Conservation (phyloP, 2,329 filamentous ascomycete species). For the Colletotrichum costaricense region DNA sequence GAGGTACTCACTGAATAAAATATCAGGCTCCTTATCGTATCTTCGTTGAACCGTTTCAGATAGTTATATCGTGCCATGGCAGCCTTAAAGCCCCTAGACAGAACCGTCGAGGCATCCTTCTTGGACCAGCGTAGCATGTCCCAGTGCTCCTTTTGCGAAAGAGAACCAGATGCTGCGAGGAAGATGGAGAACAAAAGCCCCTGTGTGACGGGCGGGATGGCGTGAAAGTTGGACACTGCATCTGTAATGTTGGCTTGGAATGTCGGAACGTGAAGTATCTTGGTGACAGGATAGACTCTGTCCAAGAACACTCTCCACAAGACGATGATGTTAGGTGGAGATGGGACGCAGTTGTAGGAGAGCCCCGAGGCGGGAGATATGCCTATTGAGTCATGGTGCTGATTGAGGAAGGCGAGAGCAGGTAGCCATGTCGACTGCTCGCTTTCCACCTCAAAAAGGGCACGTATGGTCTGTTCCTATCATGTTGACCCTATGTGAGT, state of each 20-base stretch:
- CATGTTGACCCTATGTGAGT: neutral
- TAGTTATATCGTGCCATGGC: conserved; percentile 66
- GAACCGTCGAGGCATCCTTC: conserved; percentile 62
- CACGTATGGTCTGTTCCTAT: conserved; percentile 67
- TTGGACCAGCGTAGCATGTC: conserved; percentile 59
- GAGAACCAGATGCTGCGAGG: neutral
- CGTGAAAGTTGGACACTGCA: conserved; percentile 63
- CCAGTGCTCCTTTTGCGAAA: conserved; percentile 61
- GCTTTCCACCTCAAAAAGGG: conserved; percentile 63
- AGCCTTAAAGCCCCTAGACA: conserved; percentile 58
- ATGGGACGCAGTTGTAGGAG: conserved; percentile 57
- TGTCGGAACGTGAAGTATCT: conserved; percentile 45
- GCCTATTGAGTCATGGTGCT: conserved; percentile 15
- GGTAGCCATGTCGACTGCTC: conserved; percentile 57
- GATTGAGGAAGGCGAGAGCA: conserved; percentile 57
- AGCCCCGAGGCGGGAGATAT: no score
- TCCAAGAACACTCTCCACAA: conserved; percentile 48
- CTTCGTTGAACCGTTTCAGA: conserved; percentile 66
- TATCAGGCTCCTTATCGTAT: neutral
- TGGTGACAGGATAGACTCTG: conserved; percentile 44
- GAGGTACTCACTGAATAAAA: conserved; percentile 1
- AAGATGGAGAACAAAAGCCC: conserved; percentile 15
- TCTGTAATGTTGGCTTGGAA: conserved; percentile 76
- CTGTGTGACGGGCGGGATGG: conserved; percentile 54
- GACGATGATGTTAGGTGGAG: conserved; percentile 49